These are phyloP conservation scores for Parastagonospora nodorum DNA, from an alignment of 2,329 filamentous ascomycete genomes.

Conservation along the genomic window DNA sequence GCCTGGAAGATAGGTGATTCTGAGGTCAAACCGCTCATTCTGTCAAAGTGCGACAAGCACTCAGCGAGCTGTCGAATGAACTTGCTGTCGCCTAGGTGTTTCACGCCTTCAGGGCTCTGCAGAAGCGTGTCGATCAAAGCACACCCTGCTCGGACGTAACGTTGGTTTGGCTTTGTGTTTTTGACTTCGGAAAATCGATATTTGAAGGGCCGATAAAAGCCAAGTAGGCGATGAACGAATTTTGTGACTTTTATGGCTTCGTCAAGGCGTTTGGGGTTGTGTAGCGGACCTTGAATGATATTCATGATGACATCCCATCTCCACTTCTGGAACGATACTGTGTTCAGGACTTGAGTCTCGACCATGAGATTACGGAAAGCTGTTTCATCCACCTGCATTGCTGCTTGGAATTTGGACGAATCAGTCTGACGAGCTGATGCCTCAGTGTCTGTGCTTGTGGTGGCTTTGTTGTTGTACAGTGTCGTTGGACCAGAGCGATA, in stretches of 20 bases:
- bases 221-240: constrained; percentile 91
- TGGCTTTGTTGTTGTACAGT: constrained; percentile 40
- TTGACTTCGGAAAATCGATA: constrained; percentile 89
- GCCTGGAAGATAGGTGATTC: constrained; percentile 86
- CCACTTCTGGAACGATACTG: constrained; percentile 93
- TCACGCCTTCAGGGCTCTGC: constrained; percentile 81
- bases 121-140: constrained; percentile 84
- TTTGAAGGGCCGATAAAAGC: constrained; percentile 96
- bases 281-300: constrained; percentile 89
- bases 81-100: constrained; percentile 89
- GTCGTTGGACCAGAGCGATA: constrained; percentile 71
- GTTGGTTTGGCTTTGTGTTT: constrained; percentile 90
- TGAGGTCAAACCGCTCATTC: constrained; percentile 74
- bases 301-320: constrained; percentile 93
- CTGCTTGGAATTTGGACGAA: constrained; percentile 59
- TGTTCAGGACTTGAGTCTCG: constrained; percentile 84
- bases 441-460: constrained; percentile 19
- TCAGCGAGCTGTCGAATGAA: constrained; percentile 91
- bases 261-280: constrained; percentile 88
- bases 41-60: constrained; percentile 92
- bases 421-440: constrained; percentile 48
- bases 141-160: constrained; percentile 89
- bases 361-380: constrained; percentile 67
- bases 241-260: constrained; percentile 95
- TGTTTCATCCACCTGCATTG: constrained; percentile 66